phyloP scores from a whole-genome alignment of 139 green algal species.

The Diplosphaera chodatii region DNA sequence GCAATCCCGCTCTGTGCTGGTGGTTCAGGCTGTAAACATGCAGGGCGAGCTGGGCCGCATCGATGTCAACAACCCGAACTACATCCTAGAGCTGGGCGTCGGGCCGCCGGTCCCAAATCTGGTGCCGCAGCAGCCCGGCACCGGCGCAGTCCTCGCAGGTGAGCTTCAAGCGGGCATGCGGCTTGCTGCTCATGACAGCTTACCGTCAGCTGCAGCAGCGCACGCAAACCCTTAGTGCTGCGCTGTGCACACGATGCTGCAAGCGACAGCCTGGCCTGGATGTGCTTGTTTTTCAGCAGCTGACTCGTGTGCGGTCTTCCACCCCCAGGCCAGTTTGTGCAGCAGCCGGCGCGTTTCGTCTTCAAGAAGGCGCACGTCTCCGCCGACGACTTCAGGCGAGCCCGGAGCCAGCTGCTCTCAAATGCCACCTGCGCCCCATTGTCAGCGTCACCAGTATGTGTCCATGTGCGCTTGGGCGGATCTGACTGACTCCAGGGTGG shows the following conservation, averaged over 20 bases:
- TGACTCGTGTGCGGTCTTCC: too few species aligned
- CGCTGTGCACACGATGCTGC: not conserved
- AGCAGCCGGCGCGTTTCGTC: not conserved
- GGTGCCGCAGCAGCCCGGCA: not conserved
- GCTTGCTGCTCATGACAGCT: too few species aligned
- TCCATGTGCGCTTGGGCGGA: too few species aligned
- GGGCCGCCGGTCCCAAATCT: slow-evolving; percentile 15
- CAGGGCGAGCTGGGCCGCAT: not conserved
- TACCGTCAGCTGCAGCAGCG: not conserved
- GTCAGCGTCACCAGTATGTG: too few species aligned
- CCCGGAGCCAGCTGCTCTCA: too few species aligned
- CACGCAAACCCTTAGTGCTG: not conserved
- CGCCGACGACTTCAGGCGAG: slow-evolving; percentile 15
- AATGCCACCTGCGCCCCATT: too few species aligned
- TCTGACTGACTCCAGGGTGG: too few species aligned
- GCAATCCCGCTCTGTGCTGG: too few species aligned
- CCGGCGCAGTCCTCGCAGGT: not conserved
- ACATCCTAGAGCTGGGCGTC: slow-evolving; percentile 6
- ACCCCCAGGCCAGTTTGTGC: not conserved
- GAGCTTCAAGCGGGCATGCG: too few species aligned
- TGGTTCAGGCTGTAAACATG: too few species aligned
- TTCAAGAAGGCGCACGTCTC: slow-evolving; percentile 31
- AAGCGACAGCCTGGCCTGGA: too few species aligned
- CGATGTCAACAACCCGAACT: not conserved
- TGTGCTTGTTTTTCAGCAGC: too few species aligned